Base-by-base conservation (phyloP, 2,329 filamentous ascomycete genomes). In the Mycosphaerelloides madeirae region DNA sequence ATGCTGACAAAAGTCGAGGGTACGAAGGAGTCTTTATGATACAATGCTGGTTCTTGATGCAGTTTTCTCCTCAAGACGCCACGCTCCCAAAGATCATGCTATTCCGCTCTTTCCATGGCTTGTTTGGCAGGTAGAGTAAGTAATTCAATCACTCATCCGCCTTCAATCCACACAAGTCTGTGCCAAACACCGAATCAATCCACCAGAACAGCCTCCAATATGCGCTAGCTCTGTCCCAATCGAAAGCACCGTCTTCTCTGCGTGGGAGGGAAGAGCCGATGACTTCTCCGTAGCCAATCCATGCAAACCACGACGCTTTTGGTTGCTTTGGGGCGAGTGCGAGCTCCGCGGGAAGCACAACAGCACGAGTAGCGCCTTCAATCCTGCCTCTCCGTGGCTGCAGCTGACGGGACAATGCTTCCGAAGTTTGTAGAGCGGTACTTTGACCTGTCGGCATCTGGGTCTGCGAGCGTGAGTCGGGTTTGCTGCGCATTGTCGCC, bases 251-350 rank as follows among this genome's bases (percentile, higher is more conserved):
- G 33, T 77, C 73, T 41, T 88, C 84, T 41, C 76, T 83, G 32
- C 84, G 75, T 6, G 87, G 87, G 31, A 91, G 80, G 61, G 84
- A 77, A 60, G 81, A 81, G 5, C 86, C 86, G 58, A 91, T 89
- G 65, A 90, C 80, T 57, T 71, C 68, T 6, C 67, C 67, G 7
- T 64, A 65, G 6, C 71, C 70, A 37, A 75, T 58, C 29, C 72
- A 63, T 48, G 54, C 43, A 20, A 52, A 39, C 62, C 59, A 59
- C 31, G 51, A 59, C 9, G 57, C 55, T 42, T 56, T 58, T 13
- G 62, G 54, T 52, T 70, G 68, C 61, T 71, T 68, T 2, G 72
- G 72, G n/a, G 73, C 60, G 33, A 75, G 68, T 1, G 72, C 72
- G 44, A 68, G 63, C 45, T 73, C 69, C 22, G 68, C 65, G 3